phyloP scores from a whole-genome alignment of 225 moss, liverwort and hornwort genomes.

The Rhytidiadelphus loreus region DNA sequence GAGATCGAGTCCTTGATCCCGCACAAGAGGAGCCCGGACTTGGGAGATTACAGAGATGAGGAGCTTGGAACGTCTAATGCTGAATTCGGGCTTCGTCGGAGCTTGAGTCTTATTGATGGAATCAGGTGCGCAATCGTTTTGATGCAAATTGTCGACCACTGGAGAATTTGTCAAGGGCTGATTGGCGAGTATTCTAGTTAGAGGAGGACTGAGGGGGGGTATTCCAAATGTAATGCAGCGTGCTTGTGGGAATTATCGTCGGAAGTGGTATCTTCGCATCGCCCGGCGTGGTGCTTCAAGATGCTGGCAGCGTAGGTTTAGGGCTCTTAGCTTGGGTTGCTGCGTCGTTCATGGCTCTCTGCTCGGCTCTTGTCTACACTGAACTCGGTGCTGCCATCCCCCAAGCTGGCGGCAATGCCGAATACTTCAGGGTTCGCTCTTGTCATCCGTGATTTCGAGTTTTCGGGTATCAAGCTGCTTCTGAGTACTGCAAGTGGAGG shows the following conservation, averaged over 20 bases:
- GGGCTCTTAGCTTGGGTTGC: slow-evolving; percentile 54
- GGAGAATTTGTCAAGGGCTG: not conserved
- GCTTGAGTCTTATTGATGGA: slow-evolving; percentile 42
- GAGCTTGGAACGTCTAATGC: slow-evolving; percentile 1
- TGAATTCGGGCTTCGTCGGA: slow-evolving; percentile 30
- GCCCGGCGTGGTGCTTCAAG: slow-evolving; percentile 62
- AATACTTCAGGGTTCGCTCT: slow-evolving; percentile 44
- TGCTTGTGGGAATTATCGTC: slow-evolving; percentile 57
- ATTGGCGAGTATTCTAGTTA: not conserved
- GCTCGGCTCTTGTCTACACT: slow-evolving; percentile 49
- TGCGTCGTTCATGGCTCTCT: slow-evolving; percentile 55
- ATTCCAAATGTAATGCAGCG: slow-evolving; percentile 34
- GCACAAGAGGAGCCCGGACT: not conserved
- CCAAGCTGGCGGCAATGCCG: slow-evolving; percentile 63
- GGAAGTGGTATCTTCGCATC: slow-evolving; percentile 89
- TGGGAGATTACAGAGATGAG: not conserved
- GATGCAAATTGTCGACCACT: not conserved
- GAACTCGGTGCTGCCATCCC: slow-evolving; percentile 83
- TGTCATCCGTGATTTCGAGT: not conserved
- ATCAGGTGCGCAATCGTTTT: slow-evolving; percentile 18
- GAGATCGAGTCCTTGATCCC: slow-evolving; percentile 13
- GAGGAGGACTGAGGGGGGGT: not conserved
- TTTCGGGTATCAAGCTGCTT: not conserved
- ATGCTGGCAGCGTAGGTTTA: slow-evolving; percentile 76
- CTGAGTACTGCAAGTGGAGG: not conserved